These are phyloP conservation scores for Dimargaris cristalligena DNA, from an alignment of 192 early-diverging fungal species.

Conservation along the genomic window DNA sequence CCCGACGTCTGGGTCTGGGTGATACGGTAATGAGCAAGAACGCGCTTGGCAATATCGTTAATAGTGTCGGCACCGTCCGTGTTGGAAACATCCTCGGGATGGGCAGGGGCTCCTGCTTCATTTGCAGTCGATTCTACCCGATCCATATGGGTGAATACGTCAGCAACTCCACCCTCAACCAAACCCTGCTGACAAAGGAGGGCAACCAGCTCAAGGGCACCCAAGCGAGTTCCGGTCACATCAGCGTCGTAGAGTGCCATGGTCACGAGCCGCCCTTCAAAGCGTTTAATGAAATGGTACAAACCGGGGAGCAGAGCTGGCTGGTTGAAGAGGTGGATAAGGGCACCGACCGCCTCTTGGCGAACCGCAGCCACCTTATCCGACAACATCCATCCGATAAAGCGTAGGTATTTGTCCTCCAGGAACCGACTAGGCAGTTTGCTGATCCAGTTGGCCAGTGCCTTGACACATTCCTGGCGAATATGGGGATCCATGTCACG, in stretches of 20 bases:
- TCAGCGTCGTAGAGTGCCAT: slow-evolving; percentile 58
- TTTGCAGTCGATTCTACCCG: too few species aligned
- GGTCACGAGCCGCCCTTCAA: slow-evolving; percentile 52
- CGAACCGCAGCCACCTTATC: slow-evolving; percentile 63
- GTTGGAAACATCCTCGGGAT: too few species aligned
- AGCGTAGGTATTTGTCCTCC: slow-evolving; percentile 55
- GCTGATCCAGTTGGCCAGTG: slow-evolving; percentile 64
- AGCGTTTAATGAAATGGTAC: slow-evolving; percentile 44
- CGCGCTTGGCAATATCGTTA: too few species aligned
- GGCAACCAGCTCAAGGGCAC: slow-evolving; percentile 32
- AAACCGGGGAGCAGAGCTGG: slow-evolving; percentile 36
- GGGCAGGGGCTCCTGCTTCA: too few species aligned
- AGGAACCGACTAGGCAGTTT: slow-evolving; percentile 53
- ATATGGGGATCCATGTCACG: slow-evolving; percentile 77
- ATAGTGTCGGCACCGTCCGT: too few species aligned
- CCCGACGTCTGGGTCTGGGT: too few species aligned
- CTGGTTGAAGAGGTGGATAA: slow-evolving; percentile 37
- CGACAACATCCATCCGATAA: slow-evolving; percentile 73
- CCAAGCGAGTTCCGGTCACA: slow-evolving; percentile 23
- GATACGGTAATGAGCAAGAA: too few species aligned
- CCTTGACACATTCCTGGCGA: slow-evolving; percentile 64
- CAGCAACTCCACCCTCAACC: slow-evolving; percentile 22
- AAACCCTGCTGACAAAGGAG: slow-evolving; percentile 25
- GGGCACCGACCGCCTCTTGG: slow-evolving; percentile 45
- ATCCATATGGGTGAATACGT: slow-evolving; percentile 18